Evolutionary conservation across 2,329 filamentous ascomycete species (phyloP).

Genomic region (Biscogniauxia marginata): DNA sequence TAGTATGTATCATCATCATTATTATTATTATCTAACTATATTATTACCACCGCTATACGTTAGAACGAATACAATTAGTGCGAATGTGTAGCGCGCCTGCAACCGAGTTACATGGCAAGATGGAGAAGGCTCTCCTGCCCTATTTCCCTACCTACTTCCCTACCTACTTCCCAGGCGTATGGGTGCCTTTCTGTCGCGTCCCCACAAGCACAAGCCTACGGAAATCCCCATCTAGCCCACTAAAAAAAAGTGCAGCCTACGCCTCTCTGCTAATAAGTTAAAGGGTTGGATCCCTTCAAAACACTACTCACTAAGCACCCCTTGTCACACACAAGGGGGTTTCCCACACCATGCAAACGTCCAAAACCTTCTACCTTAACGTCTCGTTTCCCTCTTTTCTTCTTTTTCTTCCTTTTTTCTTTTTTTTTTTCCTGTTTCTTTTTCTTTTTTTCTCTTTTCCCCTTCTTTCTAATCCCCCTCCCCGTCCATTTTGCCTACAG

Average conservation of each 20-base stretch:
- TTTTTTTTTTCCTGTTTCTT: slow-evolving; percentile 1
- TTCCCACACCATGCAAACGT: slow-evolving; percentile 6
- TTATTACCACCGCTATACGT: too few species aligned
- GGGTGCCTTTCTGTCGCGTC: background rate
- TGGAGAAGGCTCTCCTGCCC: background rate
- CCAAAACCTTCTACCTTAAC: slow-evolving; percentile 4
- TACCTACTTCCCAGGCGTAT: background rate
- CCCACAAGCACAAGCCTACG: background rate
- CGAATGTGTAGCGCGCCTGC: background rate
- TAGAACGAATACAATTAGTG: too few species aligned
- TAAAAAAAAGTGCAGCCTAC: background rate
- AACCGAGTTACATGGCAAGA: background rate
- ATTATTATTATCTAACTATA: too few species aligned
- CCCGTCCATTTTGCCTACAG: background rate
- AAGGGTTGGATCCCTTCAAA: slow-evolving; percentile 1
- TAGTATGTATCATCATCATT: too few species aligned
- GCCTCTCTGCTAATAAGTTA: slow-evolving; percentile 2
- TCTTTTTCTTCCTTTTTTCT: slow-evolving; percentile 1
- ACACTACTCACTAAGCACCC: background rate
- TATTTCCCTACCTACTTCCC: background rate
- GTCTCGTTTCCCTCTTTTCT: slow-evolving; percentile 5
- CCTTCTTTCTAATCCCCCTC: background rate
- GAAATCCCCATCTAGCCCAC: background rate
- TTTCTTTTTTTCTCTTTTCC: background rate
- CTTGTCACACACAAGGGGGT: slow-evolving; percentile 1